phyloP scores from a whole-genome alignment of 805 yeast species.

The Deakozyma indianensis region DNA sequence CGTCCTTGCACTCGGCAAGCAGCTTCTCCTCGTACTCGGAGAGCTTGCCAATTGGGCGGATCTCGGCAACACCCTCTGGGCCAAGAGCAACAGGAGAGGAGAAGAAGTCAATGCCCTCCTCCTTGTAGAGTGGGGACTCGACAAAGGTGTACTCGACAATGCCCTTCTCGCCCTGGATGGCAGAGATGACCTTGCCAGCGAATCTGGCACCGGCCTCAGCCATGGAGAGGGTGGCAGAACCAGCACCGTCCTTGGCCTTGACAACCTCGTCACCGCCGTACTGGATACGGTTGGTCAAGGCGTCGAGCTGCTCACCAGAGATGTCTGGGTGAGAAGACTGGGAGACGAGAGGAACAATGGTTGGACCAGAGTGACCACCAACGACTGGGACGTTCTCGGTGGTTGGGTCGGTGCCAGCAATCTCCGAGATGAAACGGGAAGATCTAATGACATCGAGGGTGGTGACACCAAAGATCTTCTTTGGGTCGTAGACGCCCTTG shows the following conservation, averaged over 20 bases:
- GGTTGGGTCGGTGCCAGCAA: slow-evolving; percentile 57
- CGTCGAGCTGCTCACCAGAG: slow-evolving; percentile 50
- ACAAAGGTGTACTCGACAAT: slow-evolving; percentile 42
- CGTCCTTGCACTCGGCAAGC: slow-evolving; percentile 69
- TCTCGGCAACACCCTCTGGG: slow-evolving; percentile 69
- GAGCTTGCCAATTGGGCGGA: slow-evolving; percentile 68
- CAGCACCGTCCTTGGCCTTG: slow-evolving; percentile 86
- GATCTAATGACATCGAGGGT: slow-evolving; percentile 87
- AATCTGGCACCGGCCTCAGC: slow-evolving; percentile 83
- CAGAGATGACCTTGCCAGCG: slow-evolving; percentile 36
- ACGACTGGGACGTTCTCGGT: slow-evolving; percentile 73
- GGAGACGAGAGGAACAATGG: slow-evolving; percentile 86
- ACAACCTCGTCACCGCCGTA: slow-evolving; percentile 96
- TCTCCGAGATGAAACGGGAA: slow-evolving; percentile 68
- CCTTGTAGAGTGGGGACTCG: slow-evolving; percentile 63
- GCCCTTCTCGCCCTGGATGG: slow-evolving; percentile 30
- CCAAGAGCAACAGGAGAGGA: slow-evolving; percentile 92
- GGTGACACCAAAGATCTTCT: slow-evolving; percentile 90
- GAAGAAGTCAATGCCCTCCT: slow-evolving; percentile 92
- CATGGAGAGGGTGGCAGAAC: slow-evolving; percentile 88
- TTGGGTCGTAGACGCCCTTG: slow-evolving; percentile 79
- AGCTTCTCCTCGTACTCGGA: slow-evolving; percentile 73
- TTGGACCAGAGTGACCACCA: slow-evolving; percentile 96
- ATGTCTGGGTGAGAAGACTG: slow-evolving; percentile 49
- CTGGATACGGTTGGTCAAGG: slow-evolving; percentile 75